phyloP scores from a whole-genome alignment of 2,329 filamentous ascomycete genomes.

The Raffaelea ambrosiae region DNA sequence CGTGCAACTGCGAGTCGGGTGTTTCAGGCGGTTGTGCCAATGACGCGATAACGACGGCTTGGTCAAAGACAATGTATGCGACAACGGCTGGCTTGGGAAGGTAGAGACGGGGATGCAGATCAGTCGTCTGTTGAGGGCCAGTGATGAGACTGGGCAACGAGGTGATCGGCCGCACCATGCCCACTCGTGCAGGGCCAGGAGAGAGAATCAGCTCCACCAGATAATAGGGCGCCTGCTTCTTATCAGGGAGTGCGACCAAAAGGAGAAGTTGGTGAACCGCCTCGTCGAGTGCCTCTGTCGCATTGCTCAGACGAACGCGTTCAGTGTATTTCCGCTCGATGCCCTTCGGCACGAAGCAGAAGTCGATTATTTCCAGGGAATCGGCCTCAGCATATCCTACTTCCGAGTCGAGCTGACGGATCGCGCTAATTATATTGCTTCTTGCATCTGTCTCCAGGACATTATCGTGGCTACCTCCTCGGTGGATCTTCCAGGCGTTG shows the following conservation, averaged over 20 bases:
- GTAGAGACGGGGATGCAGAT: slow-evolving; percentile 55
- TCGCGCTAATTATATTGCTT: slow-evolving; percentile 51
- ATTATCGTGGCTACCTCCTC: slow-evolving; percentile 73
- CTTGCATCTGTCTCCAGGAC: slow-evolving; percentile 64
- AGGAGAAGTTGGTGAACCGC: slow-evolving; percentile 51
- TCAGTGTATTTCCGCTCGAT: slow-evolving; percentile 41
- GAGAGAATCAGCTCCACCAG: slow-evolving; percentile 64
- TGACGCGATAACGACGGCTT: slow-evolving; percentile 69
- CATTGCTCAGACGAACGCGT: slow-evolving; percentile 41
- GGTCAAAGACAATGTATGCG: slow-evolving; percentile 73
- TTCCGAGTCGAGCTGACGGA: slow-evolving; percentile 47
- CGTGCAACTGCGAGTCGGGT: slow-evolving; percentile 67
- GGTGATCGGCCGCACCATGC: slow-evolving; percentile 59
- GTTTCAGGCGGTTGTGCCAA: slow-evolving; percentile 59
- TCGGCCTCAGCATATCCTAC: slow-evolving; percentile 41
- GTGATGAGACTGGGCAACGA: slow-evolving; percentile 51
- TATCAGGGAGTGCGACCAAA: slow-evolving; percentile 48
- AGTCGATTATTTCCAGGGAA: slow-evolving; percentile 69
- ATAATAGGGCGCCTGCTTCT: slow-evolving; percentile 54
- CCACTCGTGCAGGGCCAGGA: slow-evolving; percentile 43
- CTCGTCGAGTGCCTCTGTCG: slow-evolving; percentile 39
- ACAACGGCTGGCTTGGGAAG: slow-evolving; percentile 72
- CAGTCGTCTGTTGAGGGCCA: slow-evolving; percentile 21
- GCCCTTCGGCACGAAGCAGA: slow-evolving; percentile 56
- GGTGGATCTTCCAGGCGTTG: slow-evolving; percentile 81